Conservation (phyloP, 2,329 filamentous ascomycete species). For the Mycogone perniciosa region DNA sequence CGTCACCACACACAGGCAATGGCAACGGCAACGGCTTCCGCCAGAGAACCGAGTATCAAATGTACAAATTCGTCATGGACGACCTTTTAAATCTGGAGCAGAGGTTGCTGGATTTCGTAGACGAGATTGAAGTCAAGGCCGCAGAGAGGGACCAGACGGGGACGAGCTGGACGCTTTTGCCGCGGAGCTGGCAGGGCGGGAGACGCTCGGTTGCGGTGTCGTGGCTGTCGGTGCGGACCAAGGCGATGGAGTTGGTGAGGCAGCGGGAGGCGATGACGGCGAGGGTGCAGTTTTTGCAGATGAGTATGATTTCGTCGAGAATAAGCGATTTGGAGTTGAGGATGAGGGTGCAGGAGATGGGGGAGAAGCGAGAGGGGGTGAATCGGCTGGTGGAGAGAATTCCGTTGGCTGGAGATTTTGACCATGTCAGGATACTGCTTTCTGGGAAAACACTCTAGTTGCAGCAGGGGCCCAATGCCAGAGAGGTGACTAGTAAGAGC, state of each 20-base stretch:
- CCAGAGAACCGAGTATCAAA: slow-evolving; percentile 33
- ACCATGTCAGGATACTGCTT: not conserved
- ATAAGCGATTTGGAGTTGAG: slow-evolving; percentile 24
- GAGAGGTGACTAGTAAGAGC: too few relatives aligned
- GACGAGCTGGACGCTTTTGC: slow-evolving; percentile 35
- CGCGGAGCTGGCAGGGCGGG: slow-evolving; percentile 32
- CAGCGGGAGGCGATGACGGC: slow-evolving; percentile 40
- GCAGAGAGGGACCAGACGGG: slow-evolving; percentile 13
- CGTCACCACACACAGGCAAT: not conserved
- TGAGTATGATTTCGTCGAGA: slow-evolving; percentile 24
- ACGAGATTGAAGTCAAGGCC: slow-evolving; percentile 32
- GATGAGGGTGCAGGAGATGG: slow-evolving; percentile 25
- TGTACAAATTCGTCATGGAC: slow-evolving; percentile 43
- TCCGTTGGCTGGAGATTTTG: not conserved
- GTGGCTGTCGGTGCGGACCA: slow-evolving; percentile 38
- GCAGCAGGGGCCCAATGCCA: too few relatives aligned
- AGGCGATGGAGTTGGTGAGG: slow-evolving; percentile 39
- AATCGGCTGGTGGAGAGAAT: not conserved
- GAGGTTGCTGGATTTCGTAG: slow-evolving; percentile 38
- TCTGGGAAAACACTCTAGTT: too few relatives aligned
- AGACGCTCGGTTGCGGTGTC: slow-evolving; percentile 34
- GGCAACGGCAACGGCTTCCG: slow-evolving; percentile 17
- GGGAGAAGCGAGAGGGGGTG: slow-evolving; percentile 18
- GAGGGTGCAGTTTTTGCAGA: slow-evolving; percentile 42
- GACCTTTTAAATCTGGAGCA: slow-evolving; percentile 38